These are phyloP conservation scores for Actinomucor elegans DNA, from an alignment of 371 early-diverging fungal genomes.

Conservation along the genomic window DNA sequence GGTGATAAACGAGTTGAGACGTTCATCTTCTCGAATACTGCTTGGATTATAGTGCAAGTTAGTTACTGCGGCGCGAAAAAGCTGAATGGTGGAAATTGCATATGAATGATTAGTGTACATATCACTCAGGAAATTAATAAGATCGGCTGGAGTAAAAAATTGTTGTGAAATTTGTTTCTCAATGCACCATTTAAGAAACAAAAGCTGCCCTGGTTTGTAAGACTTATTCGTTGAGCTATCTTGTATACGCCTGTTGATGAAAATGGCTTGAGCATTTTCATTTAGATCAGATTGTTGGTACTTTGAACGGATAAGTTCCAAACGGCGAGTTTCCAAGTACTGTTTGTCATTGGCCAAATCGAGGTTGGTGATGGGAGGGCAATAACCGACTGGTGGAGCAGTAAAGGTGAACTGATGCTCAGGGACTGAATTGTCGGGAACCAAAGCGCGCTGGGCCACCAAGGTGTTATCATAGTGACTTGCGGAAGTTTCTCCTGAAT, in stretches of 20 bases:
- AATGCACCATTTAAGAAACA: conserved; percentile 4
- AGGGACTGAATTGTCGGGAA: conserved; percentile 14
- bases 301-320: too few relatives aligned
- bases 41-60: conserved; percentile 4
- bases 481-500: background rate
- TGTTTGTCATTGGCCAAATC: background rate
- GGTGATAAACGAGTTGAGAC: background rate
- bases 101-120: background rate
- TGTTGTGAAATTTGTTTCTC: background rate
- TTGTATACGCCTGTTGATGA: background rate
- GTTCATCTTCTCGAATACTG: background rate
- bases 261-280: too few relatives aligned
- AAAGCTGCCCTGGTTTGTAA: conserved; percentile 1
- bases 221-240: background rate
- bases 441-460: conserved; percentile 15
- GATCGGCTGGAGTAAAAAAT: background rate
- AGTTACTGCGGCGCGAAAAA: conserved; percentile 5
- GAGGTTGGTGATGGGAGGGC: conserved; percentile 2
- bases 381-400: background rate
- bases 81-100: conserved; percentile 1
- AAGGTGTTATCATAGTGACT: conserved; percentile 5
- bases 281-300: too few relatives aligned
- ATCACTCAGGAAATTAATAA: conserved; percentile 11
- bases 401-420: background rate
- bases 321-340: conserved; percentile 18